Evolutionary conservation across 495 filamentous ascomycete genomes (phyloP).

Genomic region (Neurospora africana): DNA sequence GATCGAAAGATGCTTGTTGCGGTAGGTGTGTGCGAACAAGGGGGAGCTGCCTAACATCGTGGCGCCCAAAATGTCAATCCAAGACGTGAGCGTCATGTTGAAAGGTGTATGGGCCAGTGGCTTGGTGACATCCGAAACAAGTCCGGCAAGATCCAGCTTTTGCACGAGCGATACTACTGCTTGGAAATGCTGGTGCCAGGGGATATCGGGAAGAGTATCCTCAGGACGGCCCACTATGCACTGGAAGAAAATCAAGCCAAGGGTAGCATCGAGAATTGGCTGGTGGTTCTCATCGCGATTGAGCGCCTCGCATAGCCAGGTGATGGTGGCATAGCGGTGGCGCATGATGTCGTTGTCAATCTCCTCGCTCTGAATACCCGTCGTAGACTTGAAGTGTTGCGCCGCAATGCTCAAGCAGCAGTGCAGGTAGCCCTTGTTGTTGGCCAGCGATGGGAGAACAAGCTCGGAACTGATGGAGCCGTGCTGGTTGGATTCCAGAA

Average conservation of each 20-base stretch:
- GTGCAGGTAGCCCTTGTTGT: constrained; percentile 87
- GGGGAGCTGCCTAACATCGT: constrained; percentile 85
- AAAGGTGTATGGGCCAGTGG: constrained; percentile 61
- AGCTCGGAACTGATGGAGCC: constrained; percentile 67
- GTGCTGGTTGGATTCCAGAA: constrained; percentile 78
- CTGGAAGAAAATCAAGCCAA: constrained; percentile 97
- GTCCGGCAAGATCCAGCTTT: constrained; percentile 66
- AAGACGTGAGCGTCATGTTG: constrained; percentile 89
- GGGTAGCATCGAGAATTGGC: constrained; percentile 82
- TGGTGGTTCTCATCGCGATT: constrained; percentile 70
- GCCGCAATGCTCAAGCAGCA: constrained; percentile 93
- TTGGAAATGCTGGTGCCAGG: constrained; percentile 95
- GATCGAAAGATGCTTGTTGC: constrained; percentile 71
- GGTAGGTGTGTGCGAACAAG: constrained; percentile 82
- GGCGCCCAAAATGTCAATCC: constrained; percentile 94
- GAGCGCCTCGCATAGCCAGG: constrained; percentile 75
- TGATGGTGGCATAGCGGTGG: constrained; percentile 82
- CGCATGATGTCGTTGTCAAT: constrained; percentile 89
- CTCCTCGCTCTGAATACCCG: constrained; percentile 52
- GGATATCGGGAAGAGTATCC: constrained; percentile 84
- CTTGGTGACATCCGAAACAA: constrained; percentile 47
- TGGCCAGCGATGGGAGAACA: constrained; percentile 74
- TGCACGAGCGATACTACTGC: constrained; percentile 73
- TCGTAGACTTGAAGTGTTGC: constrained; percentile 81
- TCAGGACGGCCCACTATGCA: constrained; percentile 80